Conservation (phyloP, 768 basidiomycete genomes). For the Termitomyces sp. region DNA sequence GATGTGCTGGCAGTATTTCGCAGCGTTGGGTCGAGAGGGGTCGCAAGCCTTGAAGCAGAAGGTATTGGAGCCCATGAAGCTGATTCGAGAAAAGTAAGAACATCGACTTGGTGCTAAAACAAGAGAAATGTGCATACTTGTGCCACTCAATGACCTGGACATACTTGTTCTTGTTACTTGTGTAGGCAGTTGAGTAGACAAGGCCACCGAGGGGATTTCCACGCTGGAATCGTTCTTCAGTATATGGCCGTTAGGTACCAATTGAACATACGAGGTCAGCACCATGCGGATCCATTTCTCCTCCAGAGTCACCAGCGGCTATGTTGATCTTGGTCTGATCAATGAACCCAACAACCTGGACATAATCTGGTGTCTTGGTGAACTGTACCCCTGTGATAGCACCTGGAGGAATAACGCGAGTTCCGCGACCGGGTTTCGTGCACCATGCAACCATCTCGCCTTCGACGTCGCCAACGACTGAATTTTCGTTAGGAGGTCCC, state of each 20-base stretch:
- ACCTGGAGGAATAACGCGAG: conserved; percentile 42
- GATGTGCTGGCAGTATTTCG: conserved; percentile 19
- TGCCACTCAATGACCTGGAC: conserved; percentile 18
- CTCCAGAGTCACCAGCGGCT: conserved; percentile 42
- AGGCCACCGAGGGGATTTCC: conserved; percentile 21
- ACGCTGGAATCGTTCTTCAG: conserved; percentile 2
- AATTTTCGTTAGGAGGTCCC: conserved; percentile 47
- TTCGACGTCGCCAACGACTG: conserved; percentile 63
- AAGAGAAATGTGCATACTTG: conserved; percentile 6
- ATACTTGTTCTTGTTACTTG: conserved; percentile 10
- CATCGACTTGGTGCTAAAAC: not conserved
- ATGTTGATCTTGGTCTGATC: conserved; percentile 60
- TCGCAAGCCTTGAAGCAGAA: conserved; percentile 46
- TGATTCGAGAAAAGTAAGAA: conserved; percentile 25
- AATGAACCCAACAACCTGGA: conserved; percentile 57
- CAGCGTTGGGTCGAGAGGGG: conserved; percentile 37
- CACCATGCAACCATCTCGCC: conserved; percentile 74
- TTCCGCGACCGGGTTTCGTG: conserved; percentile 49
- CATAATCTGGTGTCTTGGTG: conserved; percentile 57
- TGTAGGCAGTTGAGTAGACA: conserved; percentile 13
- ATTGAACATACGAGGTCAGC: conserved; percentile 29
- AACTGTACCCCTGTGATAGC: conserved; percentile 26
- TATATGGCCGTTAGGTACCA: not conserved
- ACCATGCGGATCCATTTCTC: conserved; percentile 55
- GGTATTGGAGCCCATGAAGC: conserved; percentile 19